phyloP scores from a whole-genome alignment of 176 grass and related monocot genomes.

The Thalia dealbata region DNA sequence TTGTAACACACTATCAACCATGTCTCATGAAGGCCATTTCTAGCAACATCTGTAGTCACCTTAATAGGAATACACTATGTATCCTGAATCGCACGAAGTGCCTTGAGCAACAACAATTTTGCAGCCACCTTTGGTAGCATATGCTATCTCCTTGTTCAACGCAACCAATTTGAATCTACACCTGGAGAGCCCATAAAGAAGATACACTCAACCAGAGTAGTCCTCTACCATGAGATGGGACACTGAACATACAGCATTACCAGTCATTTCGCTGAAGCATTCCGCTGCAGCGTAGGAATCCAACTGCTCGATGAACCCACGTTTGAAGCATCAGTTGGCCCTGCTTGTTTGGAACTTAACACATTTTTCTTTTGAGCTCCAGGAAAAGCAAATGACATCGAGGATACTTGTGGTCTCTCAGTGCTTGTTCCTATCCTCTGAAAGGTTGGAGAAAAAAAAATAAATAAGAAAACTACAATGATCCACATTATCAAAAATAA shows the following conservation, averaged over 20 bases:
- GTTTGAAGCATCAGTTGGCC: constrained; percentile 30
- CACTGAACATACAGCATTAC: constrained; percentile 22
- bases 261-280: constrained; percentile 49
- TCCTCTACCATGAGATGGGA: background rate
- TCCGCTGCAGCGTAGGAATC: constrained; percentile 48
- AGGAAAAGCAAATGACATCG: constrained; percentile 29
- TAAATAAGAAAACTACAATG: background rate
- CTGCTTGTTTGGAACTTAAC: constrained; percentile 32
- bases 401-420: constrained; percentile 30
- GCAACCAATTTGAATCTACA: constrained; percentile 17
- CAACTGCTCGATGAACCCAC: constrained; percentile 43
- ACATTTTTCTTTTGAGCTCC: constrained; percentile 37
- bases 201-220: constrained; percentile 13
- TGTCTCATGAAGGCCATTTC: constrained; percentile 26
- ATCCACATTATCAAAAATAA: background rate
- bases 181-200: constrained; percentile 28
- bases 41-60: constrained; percentile 30
- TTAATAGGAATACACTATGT: constrained; percentile 35
- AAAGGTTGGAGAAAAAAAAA: constrained; percentile 14
- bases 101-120: constrained; percentile 19
- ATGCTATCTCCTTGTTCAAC: constrained; percentile 2
- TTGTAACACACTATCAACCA: constrained; percentile 31
- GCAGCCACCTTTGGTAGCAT: constrained; percentile 18
- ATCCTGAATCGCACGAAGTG: constrained; percentile 24
- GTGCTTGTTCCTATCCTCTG: constrained; percentile 29